Evolutionary conservation across 1,284 basidiomycete genomes (phyloP).

Genomic region (Cutaneotrichosporon cavernicola): DNA sequence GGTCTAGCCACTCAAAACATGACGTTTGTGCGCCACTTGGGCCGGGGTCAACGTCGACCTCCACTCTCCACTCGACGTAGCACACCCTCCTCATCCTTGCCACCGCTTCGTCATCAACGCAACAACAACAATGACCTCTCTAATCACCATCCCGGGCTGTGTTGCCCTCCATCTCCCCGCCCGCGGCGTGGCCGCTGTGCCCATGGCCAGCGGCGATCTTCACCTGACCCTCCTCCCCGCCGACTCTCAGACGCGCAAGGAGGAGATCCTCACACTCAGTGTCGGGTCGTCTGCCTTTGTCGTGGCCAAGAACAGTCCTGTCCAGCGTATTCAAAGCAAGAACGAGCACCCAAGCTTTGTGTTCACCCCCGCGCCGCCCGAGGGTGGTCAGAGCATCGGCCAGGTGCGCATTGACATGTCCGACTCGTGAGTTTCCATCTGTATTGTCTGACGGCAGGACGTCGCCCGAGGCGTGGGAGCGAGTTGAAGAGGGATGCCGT

Average conservation of each 20-base stretch:
- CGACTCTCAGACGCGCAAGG: conserved; percentile 39
- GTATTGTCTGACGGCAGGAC: conserved; percentile 21
- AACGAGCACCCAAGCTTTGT: conserved; percentile 45
- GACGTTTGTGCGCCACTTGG: background rate
- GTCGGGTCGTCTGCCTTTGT: conserved; percentile 47
- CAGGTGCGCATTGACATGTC: conserved; percentile 48
- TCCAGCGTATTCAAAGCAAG: conserved; percentile 44
- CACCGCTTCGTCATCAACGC: background rate
- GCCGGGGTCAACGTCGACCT: background rate
- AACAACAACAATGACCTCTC: conserved; percentile 41
- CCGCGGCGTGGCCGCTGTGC: conserved; percentile 35
- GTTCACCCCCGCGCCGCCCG: conserved; percentile 46
- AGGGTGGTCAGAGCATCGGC: conserved; percentile 40
- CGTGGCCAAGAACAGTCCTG: conserved; percentile 36
- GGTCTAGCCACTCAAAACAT: background rate
- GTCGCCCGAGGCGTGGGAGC: conserved; percentile 46
- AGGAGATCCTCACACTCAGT: conserved; percentile 39
- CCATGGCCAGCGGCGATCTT: conserved; percentile 46
- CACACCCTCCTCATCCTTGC: background rate
- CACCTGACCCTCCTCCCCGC: conserved; percentile 45
- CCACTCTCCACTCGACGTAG: background rate
- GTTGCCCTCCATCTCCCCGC: conserved; percentile 47
- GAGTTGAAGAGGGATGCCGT: conserved; percentile 36
- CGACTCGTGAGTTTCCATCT: conserved; percentile 34
- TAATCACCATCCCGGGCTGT: conserved; percentile 41